Conservation (phyloP, 768 basidiomycete species). For the Psilocybe sp. region DNA sequence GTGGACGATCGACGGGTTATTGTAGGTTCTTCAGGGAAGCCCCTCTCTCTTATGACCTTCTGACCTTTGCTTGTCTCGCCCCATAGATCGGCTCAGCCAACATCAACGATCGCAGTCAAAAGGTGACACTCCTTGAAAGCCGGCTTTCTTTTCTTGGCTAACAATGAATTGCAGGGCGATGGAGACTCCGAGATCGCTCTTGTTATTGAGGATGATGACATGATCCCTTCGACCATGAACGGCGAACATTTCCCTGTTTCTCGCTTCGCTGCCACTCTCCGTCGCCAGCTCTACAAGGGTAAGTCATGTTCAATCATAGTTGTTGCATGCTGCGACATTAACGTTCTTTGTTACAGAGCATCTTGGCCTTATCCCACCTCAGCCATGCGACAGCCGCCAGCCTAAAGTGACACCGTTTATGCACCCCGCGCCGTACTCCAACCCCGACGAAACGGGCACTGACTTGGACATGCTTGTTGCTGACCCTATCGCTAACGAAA, state of each 20-base stretch:
- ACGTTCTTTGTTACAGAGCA: conserved; percentile 52
- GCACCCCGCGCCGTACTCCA: conserved; percentile 73
- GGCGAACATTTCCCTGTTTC: conserved; percentile 69
- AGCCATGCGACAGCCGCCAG: conserved; percentile 39
- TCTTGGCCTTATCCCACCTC: conserved; percentile 81
- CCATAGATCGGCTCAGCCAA: conserved; percentile 92
- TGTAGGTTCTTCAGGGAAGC: conserved; percentile 39
- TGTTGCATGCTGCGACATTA: neutral
- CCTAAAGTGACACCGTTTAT: conserved; percentile 57
- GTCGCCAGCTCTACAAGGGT: conserved; percentile 85
- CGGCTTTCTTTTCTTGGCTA: neutral
- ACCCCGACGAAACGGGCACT: conserved; percentile 60
- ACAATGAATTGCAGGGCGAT: conserved; percentile 55
- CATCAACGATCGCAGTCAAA: conserved; percentile 84
- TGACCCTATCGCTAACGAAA: conserved; percentile 72
- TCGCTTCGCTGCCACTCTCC: conserved; percentile 80
- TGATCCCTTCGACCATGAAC: conserved; percentile 75
- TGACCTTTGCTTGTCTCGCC: neutral
- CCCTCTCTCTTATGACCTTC: neutral
- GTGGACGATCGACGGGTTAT: conserved; percentile 91
- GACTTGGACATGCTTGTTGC: conserved; percentile 66
- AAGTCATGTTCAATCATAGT: conserved; percentile 1
- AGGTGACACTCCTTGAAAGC: conserved; percentile 30
- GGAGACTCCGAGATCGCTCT: conserved; percentile 95
- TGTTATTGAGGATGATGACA: conserved; percentile 85